A percentile compares a stretch with the other conserved stretches of the same genome.
These are phyloP conservation scores for Salvia hispanica DNA, from an alignment of 257 asterid genomes.

Conservation along the genomic window DNA sequence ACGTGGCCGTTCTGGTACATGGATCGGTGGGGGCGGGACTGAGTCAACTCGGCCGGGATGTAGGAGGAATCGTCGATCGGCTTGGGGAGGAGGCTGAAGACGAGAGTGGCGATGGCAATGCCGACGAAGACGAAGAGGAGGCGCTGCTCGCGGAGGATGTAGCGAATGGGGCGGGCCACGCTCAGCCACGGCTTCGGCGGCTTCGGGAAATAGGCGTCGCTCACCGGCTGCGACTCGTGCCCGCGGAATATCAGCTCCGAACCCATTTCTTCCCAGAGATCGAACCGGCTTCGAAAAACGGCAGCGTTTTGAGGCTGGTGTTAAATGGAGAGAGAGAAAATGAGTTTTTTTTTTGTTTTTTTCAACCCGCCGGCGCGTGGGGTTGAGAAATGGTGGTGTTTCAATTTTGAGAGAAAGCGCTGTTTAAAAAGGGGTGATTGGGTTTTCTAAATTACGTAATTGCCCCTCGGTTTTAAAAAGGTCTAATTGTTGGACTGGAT, in stretches of 20 bases:
- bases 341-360: not conserved
- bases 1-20: constrained; percentile 60
- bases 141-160: constrained; percentile 70
- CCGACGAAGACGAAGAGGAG: constrained; percentile 58
- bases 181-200: constrained; percentile 51
- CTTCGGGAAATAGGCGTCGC: constrained; percentile 70
- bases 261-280: constrained; percentile 41
- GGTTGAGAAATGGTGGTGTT: constrained; percentile 28
- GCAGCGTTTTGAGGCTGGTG: not conserved
- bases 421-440: constrained; percentile 34
- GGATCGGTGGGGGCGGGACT: constrained; percentile 37
- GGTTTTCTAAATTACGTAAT: constrained; percentile 23
- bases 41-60: constrained; percentile 44
- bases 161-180: constrained; percentile 47
- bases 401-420: constrained; percentile 19
- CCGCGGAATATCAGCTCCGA: constrained; percentile 89
- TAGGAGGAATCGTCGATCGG: constrained; percentile 33
- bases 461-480: constrained; percentile 25
- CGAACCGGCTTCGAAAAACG: not conserved
- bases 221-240: constrained; percentile 62
- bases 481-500: not conserved
- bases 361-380: constrained; percentile 48
- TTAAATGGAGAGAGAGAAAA: constrained; percentile 17
- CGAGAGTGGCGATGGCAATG: constrained; percentile 48
- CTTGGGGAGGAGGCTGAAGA: constrained; percentile 36